Base-by-base conservation (phyloP, 352 stramenopile species). In the Globisporangium cylindrosporum region DNA sequence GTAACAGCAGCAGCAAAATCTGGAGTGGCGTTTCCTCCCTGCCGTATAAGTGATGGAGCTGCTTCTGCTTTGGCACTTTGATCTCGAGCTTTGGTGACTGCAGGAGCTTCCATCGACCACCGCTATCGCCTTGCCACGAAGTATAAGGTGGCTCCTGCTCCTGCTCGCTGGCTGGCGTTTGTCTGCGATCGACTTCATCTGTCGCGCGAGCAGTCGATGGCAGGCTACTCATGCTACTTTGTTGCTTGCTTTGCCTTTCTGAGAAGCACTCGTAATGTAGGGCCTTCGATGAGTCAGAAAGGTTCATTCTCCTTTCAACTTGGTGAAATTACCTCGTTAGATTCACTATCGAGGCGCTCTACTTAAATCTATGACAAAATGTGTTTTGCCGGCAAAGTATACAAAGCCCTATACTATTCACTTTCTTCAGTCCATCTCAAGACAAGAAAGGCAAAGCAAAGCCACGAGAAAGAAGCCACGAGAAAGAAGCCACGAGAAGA, bases 1-100 rank as follows among this genome's bases (percentile, higher is more conserved):
- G 27, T 32, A 32, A 4, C 3, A 32, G 27, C 34, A 9, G 34
- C 7, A 14, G 10, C 34, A 14, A 14, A 14, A 41, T 14, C 10
- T 41, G 8, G 8, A 41, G 34, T 41, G 34, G 34, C 34, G 34
- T 14, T 41, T 41, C 10, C 34, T 41, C 8, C 34, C 34, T 32
- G 27, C 27, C 27, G 27, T 32, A 32, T 32, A 32, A 32, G 27
- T 32, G 27, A 32, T 7, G 27, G 27, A 32, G 27, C 68, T 43
- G 59, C 18, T 69, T 64, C 41, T 89, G 73, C 66, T 91, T 89
- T 8, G 86, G 86, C 41, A 53, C 64, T n/a, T 71, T 64, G 0
- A 86, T 32, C 29, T 76, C 64, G 48, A 88, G 73, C 66, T 91
- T 89, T 8, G 86, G 86, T 2, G 75, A 58, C 34, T 83, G 86